Base-by-base conservation (phyloP, 2,329 filamentous ascomycete species). In the Ceratocystis cubensis region DNA sequence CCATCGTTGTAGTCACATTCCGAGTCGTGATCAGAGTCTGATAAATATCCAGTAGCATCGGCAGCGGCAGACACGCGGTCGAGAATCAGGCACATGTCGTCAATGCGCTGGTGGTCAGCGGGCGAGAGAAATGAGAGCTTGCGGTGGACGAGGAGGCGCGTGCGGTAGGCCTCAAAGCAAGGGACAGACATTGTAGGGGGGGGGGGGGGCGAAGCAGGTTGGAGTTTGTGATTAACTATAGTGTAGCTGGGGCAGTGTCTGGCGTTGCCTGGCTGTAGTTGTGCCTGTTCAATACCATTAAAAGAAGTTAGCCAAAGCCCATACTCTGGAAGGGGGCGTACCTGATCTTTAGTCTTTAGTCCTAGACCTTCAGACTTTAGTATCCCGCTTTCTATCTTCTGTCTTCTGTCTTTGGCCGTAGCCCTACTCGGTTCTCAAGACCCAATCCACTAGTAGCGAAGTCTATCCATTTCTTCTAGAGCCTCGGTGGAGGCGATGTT, bases 61-160 rank as follows among this genome's bases (percentile, higher is more conserved):
- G 53, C 53, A 28, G 50, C 53, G 5, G 45, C 61, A 2, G 10
- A 48, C 2, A 61, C 44, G n/a, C 37, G 13, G 56, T 65, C 64
- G 6, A 65, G 53, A n/a, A 65, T 65, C 2, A 22, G 41, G 41
- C 64, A 65, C 64, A 65, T 65, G 15, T 65, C 64, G 25, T 65
- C 53, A 44, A 65, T 65, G 50, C 64, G 64, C 22, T 30, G 17
- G 17, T 44, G 50, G 64, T 65, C 64, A 5, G 41, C 25, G 41
- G 53, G 37, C 17, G 64, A 59, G 25, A 65, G 50, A 56, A 65
- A 65, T 1, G 64, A 65, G 20, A 61, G 53, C 44, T 45, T 57
- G 56, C 64, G 64, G 53, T 37, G 64, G 25, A 65, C 37, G 2
- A 65, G 15, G 6, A 65, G 53, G 3, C 53, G 41, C 2, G 25